Evolutionary conservation across 495 filamentous ascomycete genomes (phyloP).

Genomic region (Polyplosphaeria fusca): DNA sequence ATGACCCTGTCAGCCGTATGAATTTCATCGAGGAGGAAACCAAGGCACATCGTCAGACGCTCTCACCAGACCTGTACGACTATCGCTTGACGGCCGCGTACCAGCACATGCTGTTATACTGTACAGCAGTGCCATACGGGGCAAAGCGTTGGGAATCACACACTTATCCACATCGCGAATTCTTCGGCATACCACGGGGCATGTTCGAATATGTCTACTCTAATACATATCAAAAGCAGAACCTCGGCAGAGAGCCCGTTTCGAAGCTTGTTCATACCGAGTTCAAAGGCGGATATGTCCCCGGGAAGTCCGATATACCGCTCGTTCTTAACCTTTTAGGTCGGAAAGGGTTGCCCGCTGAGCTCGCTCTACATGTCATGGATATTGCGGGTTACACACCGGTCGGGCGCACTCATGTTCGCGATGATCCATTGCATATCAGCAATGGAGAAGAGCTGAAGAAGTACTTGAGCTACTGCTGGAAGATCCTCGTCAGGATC

Average conservation of each 20-base stretch:
- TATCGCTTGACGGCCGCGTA: conserved; percentile 9
- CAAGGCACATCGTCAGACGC: neutral
- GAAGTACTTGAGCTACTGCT: conserved; percentile 12
- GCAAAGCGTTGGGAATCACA: neutral
- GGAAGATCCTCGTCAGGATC: conserved; percentile 2
- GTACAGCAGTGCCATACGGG: neutral
- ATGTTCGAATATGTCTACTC: neutral
- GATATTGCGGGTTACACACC: conserved; percentile 6
- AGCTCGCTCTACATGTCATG: conserved; percentile 8
- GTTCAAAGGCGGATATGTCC: neutral
- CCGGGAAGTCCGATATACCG: neutral
- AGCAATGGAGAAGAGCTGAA: conserved; percentile 9
- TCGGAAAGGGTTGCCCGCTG: conserved; percentile 7
- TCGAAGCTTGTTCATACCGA: neutral
- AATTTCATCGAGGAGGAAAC: neutral
- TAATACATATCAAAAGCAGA: no score
- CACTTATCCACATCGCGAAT: conserved; percentile 2
- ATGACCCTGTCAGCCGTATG: neutral
- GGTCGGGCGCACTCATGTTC: neutral
- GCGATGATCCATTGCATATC: conserved; percentile 6
- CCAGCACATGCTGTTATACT: conserved; percentile 1
- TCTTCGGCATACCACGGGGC: conserved; percentile 3
- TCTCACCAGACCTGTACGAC: neutral
- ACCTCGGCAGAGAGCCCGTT: no score
- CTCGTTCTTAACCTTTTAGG: conserved; percentile 2